Evolutionary conservation across 139 green algal genomes (phyloP).

Genomic region (Monoraphidium neglectum): DNA sequence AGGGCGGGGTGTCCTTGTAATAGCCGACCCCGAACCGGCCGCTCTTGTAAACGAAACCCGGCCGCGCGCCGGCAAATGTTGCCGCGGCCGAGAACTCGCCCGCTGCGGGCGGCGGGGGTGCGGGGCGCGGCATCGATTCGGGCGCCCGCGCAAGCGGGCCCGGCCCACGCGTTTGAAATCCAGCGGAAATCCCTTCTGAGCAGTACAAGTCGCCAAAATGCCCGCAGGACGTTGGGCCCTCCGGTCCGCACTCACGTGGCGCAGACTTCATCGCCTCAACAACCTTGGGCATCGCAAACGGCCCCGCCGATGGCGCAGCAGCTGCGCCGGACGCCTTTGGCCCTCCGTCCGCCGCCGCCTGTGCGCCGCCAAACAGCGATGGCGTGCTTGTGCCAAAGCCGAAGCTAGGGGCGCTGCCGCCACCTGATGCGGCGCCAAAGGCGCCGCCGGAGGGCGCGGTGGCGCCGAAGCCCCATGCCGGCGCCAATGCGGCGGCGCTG

Average conservation of each 20-base stretch:
- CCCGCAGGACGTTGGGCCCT: background rate
- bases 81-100: constrained; percentile 12
- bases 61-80: background rate
- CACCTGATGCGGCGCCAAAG: background rate
- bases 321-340: too few species aligned
- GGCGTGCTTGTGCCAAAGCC: background rate
- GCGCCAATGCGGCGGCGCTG: too few species aligned
- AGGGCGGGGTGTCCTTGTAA: constrained; percentile 26
- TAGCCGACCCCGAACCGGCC: constrained; percentile 17
- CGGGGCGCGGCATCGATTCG: background rate
- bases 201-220: background rate
- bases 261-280: too few species aligned
- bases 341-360: too few species aligned
- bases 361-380: background rate
- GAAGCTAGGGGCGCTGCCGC: background rate
- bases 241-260: background rate
- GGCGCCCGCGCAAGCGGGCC: background rate
- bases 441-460: background rate
- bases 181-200: background rate
- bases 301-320: too few species aligned
- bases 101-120: constrained; percentile 5
- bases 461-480: background rate
- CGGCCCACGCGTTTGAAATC: too few species aligned
- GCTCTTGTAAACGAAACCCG: constrained; percentile 19
- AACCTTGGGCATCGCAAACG: too few species aligned